Percentiles rank a stretch among this genome's conserved stretches.
Evolutionary conservation across 1,284 basidiomycete genomes (phyloP).

Genomic region (Megacollybia platyphylla): DNA sequence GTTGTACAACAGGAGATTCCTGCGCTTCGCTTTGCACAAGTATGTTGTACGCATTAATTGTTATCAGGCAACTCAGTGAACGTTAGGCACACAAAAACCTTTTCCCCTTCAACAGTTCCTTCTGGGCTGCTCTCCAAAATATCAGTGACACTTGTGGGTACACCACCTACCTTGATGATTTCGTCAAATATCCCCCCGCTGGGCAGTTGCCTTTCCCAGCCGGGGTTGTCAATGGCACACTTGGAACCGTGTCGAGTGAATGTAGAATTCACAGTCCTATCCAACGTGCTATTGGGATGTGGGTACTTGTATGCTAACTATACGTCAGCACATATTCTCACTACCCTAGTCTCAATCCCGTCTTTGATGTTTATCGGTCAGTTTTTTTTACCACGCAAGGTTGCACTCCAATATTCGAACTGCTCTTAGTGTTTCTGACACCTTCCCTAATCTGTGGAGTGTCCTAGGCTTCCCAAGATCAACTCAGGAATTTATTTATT

Average conservation of each 20-base stretch:
- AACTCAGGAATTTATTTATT: conserved; percentile 35
- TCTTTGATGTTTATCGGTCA: conserved; percentile 32
- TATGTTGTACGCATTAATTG: conserved; percentile 19
- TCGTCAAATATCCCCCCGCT: conserved; percentile 53
- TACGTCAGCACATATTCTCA: neutral
- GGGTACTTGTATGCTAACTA: conserved; percentile 6
- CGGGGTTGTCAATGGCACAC: conserved; percentile 18
- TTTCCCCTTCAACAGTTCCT: conserved; percentile 42
- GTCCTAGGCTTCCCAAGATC: conserved; percentile 43
- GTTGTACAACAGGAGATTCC: conserved; percentile 43
- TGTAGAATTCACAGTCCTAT: conserved; percentile 34
- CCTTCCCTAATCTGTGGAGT: conserved; percentile 30
- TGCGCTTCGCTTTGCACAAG: conserved; percentile 50
- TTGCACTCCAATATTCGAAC: neutral
- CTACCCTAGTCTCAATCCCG: conserved; percentile 34
- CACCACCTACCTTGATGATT: conserved; percentile 45
- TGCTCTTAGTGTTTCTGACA: conserved; percentile 21
- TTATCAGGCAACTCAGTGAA: conserved; percentile 19
- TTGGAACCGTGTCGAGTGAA: conserved; percentile 18
- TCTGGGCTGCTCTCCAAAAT: conserved; percentile 39
- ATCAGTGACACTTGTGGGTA: conserved; percentile 48
- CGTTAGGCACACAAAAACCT: conserved; percentile 35
- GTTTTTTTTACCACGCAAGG: conserved; percentile 4
- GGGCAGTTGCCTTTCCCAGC: conserved; percentile 36
- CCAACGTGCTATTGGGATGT: conserved; percentile 27